phyloP scores from a whole-genome alignment of 108 stramenopile genomes.

The Fistulifera pelliculosa region DNA sequence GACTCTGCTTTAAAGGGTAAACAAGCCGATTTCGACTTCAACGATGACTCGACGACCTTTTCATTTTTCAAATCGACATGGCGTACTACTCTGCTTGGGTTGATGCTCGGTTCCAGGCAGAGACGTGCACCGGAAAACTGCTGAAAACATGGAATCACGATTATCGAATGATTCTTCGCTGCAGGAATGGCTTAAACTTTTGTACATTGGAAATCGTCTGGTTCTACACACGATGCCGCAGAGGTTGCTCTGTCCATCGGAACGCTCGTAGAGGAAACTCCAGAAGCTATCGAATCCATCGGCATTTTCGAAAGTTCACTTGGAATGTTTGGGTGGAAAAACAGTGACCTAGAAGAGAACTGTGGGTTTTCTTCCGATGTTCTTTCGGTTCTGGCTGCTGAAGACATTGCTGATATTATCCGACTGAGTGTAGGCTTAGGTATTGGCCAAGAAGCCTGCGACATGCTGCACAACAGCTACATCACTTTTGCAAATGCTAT shows the following conservation, averaged over 20 bases:
- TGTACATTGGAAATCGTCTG: conserved; percentile 44
- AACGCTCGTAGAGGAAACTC: conserved; percentile 27
- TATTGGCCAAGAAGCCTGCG: not conserved
- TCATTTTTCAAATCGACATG: conserved; percentile 52
- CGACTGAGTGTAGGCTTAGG: not conserved
- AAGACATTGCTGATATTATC: conserved; percentile 1
- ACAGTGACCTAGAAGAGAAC: not conserved
- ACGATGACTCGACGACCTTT: conserved; percentile 10
- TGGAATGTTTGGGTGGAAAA: not conserved
- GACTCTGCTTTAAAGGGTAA: conserved; percentile 14
- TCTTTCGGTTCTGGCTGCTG: not conserved
- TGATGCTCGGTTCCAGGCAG: conserved; percentile 48
- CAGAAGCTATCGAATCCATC: conserved; percentile 40
- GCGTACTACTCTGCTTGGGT: conserved; percentile 43
- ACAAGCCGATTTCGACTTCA: not conserved
- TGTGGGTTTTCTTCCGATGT: not conserved
- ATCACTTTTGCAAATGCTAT: not conserved
- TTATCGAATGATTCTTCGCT: conserved; percentile 29
- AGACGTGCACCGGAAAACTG: conserved; percentile 54
- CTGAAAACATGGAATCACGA: conserved; percentile 37
- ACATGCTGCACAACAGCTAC: not conserved
- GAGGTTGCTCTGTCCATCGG: conserved; percentile 47
- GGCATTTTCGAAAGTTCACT: conserved; percentile 17
- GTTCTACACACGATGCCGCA: conserved; percentile 32
- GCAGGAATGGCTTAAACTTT: conserved; percentile 24